A percentile compares a stretch with the other conserved stretches of the same genome.
phyloP scores from a whole-genome alignment of 192 early-diverging fungal genomes.

The Coemansia sp. region DNA sequence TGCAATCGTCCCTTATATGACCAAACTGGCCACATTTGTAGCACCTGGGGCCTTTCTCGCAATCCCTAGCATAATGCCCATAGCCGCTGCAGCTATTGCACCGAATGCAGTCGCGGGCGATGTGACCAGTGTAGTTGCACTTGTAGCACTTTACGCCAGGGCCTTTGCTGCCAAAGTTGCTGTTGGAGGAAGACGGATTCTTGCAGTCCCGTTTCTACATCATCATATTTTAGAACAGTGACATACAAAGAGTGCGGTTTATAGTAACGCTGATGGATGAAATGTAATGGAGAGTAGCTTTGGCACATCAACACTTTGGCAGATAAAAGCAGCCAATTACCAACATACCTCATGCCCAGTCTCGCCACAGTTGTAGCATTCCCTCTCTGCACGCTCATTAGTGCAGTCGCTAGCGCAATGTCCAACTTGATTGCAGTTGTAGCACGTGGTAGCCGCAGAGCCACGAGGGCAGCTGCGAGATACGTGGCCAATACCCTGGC shows the following conservation, averaged over 20 bases:
- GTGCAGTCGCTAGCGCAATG: constrained; percentile 52
- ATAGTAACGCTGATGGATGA: not conserved
- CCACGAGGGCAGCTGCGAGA: constrained; percentile 54
- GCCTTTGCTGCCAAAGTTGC: constrained; percentile 13
- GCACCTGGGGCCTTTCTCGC: constrained; percentile 41
- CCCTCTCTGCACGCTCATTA: constrained; percentile 29
- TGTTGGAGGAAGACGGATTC: constrained; percentile 13
- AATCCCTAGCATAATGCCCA: constrained; percentile 49
- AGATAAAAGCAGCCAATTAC: not conserved
- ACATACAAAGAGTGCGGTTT: not conserved
- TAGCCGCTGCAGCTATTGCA: constrained; percentile 53
- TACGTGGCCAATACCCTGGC: constrained; percentile 51
- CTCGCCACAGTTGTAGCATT: constrained; percentile 54
- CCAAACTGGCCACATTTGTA: constrained; percentile 57
- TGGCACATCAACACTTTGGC: not conserved
- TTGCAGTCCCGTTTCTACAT: constrained; percentile 51
- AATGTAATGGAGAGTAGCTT: not conserved
- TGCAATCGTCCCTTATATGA: constrained; percentile 49
- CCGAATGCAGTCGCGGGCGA: constrained; percentile 37
- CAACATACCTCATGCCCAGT: constrained; percentile 49
- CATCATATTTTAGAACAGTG: not conserved
- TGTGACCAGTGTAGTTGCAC: constrained; percentile 51
- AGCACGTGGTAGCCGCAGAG: constrained; percentile 47
- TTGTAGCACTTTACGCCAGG: constrained; percentile 30
- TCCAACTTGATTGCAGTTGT: constrained; percentile 56